Percentiles rank a stretch among this genome's conserved stretches.
phyloP scores from a whole-genome alignment of 2,329 filamentous ascomycete species.

The Trichoderma sp. region DNA sequence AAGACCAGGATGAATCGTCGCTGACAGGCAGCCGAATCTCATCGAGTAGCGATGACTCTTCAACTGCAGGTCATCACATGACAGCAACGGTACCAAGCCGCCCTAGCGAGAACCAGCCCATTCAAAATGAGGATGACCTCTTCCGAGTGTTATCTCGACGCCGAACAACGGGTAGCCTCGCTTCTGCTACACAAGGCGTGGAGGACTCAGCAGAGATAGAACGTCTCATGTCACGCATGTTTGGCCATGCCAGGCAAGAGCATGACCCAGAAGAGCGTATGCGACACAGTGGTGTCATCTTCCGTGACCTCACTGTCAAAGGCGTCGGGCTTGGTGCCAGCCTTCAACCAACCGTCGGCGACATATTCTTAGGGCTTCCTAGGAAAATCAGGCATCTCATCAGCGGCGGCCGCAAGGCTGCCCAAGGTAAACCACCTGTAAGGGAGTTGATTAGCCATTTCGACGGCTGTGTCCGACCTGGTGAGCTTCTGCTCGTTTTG shows the following conservation, averaged over 20 bases:
- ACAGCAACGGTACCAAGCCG: conserved; percentile 28
- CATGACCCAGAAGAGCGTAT: conserved; percentile 69
- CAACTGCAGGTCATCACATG: conserved; percentile 22
- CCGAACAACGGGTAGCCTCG: conserved; percentile 38
- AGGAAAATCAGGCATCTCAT: conserved; percentile 46
- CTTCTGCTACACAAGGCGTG: conserved; percentile 37
- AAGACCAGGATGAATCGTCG: not conserved
- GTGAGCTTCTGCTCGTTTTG: conserved; percentile 66
- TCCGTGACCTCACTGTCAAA: conserved; percentile 67
- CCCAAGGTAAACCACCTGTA: conserved; percentile 53
- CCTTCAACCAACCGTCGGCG: conserved; percentile 54
- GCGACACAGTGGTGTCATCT: conserved; percentile 65
- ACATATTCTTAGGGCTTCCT: conserved; percentile 57
- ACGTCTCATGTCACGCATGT: conserved; percentile 66
- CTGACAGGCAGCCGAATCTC: not conserved
- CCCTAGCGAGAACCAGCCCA: conserved; percentile 19
- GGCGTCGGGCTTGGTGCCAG: conserved; percentile 64
- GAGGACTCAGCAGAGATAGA: conserved; percentile 51
- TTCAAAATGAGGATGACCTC: conserved; percentile 49
- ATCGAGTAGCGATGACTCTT: not conserved
- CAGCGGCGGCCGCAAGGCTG: conserved; percentile 50
- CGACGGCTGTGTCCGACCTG: conserved; percentile 66
- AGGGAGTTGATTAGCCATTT: conserved; percentile 63
- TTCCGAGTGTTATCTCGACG: conserved; percentile 48
- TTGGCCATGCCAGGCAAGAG: conserved; percentile 60